A percentile compares a stretch with the other conserved stretches of the same genome.
Evolutionary conservation across 1,139 yeast species (phyloP).

Genomic region (Suhomyces panamericanus): DNA sequence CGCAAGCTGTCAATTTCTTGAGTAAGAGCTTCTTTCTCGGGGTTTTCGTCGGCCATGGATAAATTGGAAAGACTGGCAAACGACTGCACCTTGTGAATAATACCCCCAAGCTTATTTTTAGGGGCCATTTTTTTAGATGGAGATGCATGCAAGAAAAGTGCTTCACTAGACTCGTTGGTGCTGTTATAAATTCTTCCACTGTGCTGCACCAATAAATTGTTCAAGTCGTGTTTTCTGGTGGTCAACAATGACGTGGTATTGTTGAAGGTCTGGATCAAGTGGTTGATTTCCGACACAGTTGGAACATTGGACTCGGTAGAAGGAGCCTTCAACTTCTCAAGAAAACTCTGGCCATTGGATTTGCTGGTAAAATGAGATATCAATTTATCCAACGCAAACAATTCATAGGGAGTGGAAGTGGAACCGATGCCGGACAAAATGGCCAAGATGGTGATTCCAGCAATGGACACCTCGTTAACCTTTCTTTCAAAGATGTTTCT

Average conservation of each 20-base stretch:
- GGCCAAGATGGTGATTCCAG: conserved; percentile 75
- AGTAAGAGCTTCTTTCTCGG: conserved; percentile 35
- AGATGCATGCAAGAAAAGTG: conserved; percentile 2
- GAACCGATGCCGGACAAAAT: conserved; percentile 74
- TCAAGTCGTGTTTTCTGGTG: conserved; percentile 36
- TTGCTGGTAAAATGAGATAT: conserved; percentile 5
- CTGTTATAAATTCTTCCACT: conserved; percentile 33
- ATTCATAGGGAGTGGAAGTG: conserved; percentile 56
- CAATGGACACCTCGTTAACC: conserved; percentile 62
- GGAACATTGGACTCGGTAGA: background rate
- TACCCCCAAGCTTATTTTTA: conserved; percentile 22
- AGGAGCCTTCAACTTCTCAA: background rate
- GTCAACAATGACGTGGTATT: conserved; percentile 37
- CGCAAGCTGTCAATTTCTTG: conserved; percentile 39
- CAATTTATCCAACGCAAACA: conserved; percentile 15
- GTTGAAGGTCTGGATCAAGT: conserved; percentile 38
- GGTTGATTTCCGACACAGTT: conserved; percentile 27
- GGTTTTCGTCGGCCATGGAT: conserved; percentile 15
- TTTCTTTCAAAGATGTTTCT: conserved; percentile 38
- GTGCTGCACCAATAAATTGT: conserved; percentile 19
- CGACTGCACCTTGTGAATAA: conserved; percentile 44
- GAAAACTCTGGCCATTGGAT: background rate
- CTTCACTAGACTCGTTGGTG: conserved; percentile 18
- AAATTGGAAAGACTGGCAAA: conserved; percentile 37
- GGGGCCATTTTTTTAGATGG: conserved; percentile 1